Percentiles rank a stretch among this genome's conserved stretches.
Evolutionary conservation across 352 stramenopile species (phyloP).

Genomic region (Globisporangium middletonii): DNA sequence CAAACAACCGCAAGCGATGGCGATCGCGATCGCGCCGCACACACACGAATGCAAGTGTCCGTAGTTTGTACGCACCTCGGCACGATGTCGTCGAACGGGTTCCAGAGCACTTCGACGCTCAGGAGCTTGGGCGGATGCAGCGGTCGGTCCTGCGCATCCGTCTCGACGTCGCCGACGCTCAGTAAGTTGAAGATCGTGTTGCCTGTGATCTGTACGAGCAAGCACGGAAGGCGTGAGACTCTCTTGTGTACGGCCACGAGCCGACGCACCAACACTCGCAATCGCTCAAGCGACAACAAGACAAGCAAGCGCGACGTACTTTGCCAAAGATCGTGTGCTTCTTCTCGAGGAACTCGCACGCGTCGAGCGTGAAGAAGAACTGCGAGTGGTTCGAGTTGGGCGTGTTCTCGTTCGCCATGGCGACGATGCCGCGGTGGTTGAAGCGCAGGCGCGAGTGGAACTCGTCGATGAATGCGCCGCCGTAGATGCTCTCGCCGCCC

Average conservation of each 20-base stretch:
- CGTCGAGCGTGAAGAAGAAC: constrained; percentile 98
- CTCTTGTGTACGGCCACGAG: too few relatives aligned
- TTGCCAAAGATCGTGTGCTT: constrained; percentile 95
- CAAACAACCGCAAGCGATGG: not conserved
- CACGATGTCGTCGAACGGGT: constrained; percentile 94
- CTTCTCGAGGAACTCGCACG: constrained; percentile 91
- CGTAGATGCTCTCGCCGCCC: constrained; percentile 79
- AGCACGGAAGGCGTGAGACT: too few relatives aligned
- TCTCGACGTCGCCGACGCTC: constrained; percentile 85
- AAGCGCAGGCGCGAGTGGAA: constrained; percentile 94
- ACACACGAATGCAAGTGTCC: not conserved
- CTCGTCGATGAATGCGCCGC: constrained; percentile 85
- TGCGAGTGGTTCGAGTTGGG: constrained; percentile 89
- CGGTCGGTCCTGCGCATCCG: constrained; percentile 77
- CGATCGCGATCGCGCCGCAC: not conserved
- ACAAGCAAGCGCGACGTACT: constrained; percentile 12
- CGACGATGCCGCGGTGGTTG: constrained; percentile 94
- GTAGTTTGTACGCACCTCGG: constrained; percentile 32
- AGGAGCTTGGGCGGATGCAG: constrained; percentile 72
- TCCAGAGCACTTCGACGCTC: constrained; percentile 90
- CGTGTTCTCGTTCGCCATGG: constrained; percentile 90
- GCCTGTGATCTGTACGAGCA: constrained; percentile 68
- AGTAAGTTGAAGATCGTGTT: constrained; percentile 98
- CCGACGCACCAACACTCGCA: not conserved
- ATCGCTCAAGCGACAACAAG: not conserved